phyloP scores from a whole-genome alignment of 495 filamentous ascomycete genomes.

The Neurospora sp. region DNA sequence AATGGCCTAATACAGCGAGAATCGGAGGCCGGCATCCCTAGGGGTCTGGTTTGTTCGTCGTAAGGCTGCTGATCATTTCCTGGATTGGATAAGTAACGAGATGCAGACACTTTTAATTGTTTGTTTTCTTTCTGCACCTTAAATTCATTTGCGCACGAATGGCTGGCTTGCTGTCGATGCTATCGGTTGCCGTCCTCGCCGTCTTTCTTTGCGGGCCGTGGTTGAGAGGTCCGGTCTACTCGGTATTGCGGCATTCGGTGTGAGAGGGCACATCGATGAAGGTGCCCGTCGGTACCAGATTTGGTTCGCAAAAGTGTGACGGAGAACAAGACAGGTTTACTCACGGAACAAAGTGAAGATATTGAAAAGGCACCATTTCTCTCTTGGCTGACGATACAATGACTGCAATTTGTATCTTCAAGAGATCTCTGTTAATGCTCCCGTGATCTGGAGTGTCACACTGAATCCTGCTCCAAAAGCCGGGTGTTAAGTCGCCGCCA shows the following conservation, averaged over 20 bases:
- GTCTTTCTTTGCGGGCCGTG: background rate
- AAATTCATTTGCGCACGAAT: background rate
- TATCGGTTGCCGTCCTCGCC: background rate
- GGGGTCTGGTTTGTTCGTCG: background rate
- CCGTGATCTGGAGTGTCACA: background rate
- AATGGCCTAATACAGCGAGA: no score
- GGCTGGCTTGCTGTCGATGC: background rate
- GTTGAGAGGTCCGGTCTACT: background rate
- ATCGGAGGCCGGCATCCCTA: background rate
- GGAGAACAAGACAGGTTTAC: background rate
- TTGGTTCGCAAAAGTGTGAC: background rate
- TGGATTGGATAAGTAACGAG: background rate
- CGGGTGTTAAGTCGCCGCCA: background rate
- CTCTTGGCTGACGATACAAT: background rate
- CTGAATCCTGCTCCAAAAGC: background rate
- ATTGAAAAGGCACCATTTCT: background rate
- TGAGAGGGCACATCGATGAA: background rate
- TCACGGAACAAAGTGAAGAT: background rate
- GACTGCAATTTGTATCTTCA: background rate
- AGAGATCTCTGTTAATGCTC: background rate
- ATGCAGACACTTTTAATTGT: background rate
- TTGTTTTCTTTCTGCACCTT: background rate
- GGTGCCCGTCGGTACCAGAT: background rate
- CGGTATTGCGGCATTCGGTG: background rate
- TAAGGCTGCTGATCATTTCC: background rate